Base-by-base conservation (phyloP, 2,329 filamentous ascomycete genomes). In the Fusarium sp. region DNA sequence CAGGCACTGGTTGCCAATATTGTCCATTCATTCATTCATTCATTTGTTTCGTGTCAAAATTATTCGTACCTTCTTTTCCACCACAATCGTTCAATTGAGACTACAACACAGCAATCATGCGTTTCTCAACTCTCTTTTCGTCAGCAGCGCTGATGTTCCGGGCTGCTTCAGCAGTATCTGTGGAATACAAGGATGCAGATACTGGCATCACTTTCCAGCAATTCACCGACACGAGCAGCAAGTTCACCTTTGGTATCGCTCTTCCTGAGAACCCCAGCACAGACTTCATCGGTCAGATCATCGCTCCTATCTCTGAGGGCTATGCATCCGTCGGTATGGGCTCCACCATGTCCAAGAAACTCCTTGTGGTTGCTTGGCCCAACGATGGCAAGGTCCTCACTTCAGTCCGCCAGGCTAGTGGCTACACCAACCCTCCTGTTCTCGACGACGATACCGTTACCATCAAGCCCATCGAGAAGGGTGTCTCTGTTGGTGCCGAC, bases 311-410 rank as follows among this genome's bases (percentile, higher is more conserved):
- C 12, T 79, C 79, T 38, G 78, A 79, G 45, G 77, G 79, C 5
- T 80, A 81, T 23, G 88, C 87, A 17, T 89, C 86, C 66, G 70
- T 90, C 20, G 83, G 84, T 1, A 80, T 89, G 52, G 83, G 82
- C 11, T 83, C 84, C 6, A 78, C 80, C 47, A 90, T 90, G 88
- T 84, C 82, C 9, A 83, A 83, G 65, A 83, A 83, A 36, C 77
- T 90, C 4, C 82, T 90, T 51, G 77, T 90, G 17, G 78, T 88
- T 66, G 85, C 85, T 4, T 90, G 86, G 81, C 83, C 86, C 5
- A 80, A 85, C 64, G 80, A 83, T 20, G 79, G 81, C 17, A 75
- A 85, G 34, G 79, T 90, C 48, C 77, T 86, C 26, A 88, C 87
- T 0, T 85, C 85, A 2, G 85, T 90, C 75, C 82, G 84, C 52